Base-by-base conservation (phyloP, 257 asterid species). In the Forsythia viridissima region DNA sequence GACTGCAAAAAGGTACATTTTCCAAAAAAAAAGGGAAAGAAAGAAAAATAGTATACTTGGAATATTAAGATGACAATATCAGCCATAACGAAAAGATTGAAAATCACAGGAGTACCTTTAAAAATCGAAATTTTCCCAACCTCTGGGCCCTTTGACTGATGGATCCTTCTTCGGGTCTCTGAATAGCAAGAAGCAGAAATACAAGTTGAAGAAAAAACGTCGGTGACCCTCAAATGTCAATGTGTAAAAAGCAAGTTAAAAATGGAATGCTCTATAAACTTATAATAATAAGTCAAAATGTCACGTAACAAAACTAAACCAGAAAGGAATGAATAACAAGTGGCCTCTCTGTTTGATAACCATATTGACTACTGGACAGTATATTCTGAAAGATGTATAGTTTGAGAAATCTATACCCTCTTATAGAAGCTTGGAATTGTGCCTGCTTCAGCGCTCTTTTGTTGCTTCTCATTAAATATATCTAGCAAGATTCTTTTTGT, bases 111-210 rank as follows among this genome's bases (percentile, higher is more conserved):
- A 71, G 59, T 91, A 93, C 99, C 98, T 93, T 96, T 75, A 96
- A 87, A 89, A 96, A 96, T 39, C 98, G 89, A 83, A 88, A 92
- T 78, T 96, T 96, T 24, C 97, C 98, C 82, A 93, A 87, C 86
- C 97, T 90, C 88, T 96, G 98, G 73, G 92, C 99, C 85, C 99
- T 90, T 66, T 92, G 93, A 87, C 97, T 96, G 81, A 96, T 92
- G 73, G 99, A 96, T 80, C 98, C 99, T 78, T 96, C 99, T 84
- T 96, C 98, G 24, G 98, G 97, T 88, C 92, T 92, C 98, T 96
- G 91, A 84, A 84, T 73, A 57, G 59, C 77, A 81, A 42, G 41
- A 67, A 71, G 80, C 37, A 77, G 34, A 79, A 66, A 20, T 61
- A 65, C 73, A 67, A 76, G 44, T 20, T 78, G 44, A 76, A 38